These are phyloP conservation scores for Cytospora piceicola DNA, from an alignment of 2,329 filamentous ascomycete species.

Conservation along the genomic window DNA sequence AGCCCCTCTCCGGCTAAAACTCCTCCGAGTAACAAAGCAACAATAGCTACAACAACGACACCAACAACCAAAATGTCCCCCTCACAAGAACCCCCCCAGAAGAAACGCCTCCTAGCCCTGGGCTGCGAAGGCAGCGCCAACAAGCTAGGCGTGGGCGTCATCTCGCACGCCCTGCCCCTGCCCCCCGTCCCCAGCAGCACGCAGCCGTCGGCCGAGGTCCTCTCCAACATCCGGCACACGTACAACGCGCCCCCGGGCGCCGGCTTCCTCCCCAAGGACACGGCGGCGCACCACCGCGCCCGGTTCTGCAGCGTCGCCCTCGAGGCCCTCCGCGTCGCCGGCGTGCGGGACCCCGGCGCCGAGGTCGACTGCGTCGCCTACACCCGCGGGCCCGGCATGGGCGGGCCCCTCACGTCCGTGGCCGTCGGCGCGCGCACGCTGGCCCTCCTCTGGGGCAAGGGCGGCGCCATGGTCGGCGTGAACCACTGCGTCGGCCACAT, in stretches of 20 bases:
- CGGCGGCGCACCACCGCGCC: constrained; percentile 84
- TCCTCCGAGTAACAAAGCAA: too few species aligned
- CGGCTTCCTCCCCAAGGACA: constrained; percentile 96
- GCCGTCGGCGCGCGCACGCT: constrained; percentile 85
- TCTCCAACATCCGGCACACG: constrained; percentile 93
- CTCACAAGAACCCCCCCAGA: constrained; percentile 32
- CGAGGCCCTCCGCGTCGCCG: constrained; percentile 73
- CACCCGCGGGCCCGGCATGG: constrained; percentile 95
- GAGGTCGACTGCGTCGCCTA: constrained; percentile 94
- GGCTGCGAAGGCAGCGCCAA: constrained; percentile 91
- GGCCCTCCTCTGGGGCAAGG: constrained; percentile 78
- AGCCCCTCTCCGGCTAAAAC: too few species aligned
- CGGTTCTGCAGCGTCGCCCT: constrained; percentile 85
- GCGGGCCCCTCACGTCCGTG: constrained; percentile 84
- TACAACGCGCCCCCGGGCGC: constrained; percentile 90
- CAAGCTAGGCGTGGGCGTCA: constrained; percentile 93
- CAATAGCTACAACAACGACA: too few species aligned
- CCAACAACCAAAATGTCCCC: constrained; percentile 20
- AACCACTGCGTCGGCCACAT: constrained; percentile 99
- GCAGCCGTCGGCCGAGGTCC: constrained; percentile 63
- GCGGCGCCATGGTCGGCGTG: constrained; percentile 73
- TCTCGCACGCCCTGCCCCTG: constrained; percentile 66
- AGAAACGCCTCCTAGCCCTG: constrained; percentile 55
- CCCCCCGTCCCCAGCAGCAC: constrained; percentile 31
- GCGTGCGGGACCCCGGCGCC: constrained; percentile 49